phyloP scores from a whole-genome alignment of 2,329 filamentous ascomycete genomes.

The Monilinia aucupariae region DNA sequence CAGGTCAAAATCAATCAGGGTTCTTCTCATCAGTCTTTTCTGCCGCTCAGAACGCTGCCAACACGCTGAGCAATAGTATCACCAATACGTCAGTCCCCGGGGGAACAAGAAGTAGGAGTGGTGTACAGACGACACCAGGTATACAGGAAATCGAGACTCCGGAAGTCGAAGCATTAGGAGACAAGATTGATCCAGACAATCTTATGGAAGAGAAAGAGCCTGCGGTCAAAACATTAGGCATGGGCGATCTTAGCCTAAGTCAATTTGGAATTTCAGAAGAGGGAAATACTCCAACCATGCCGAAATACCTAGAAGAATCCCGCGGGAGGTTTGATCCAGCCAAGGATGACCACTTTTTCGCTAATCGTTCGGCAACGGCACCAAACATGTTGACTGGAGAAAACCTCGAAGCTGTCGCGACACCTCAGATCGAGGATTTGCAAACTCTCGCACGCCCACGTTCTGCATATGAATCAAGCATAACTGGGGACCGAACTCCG shows the following conservation, averaged over 20 bases:
- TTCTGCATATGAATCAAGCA: conserved; percentile 47
- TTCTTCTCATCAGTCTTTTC: conserved; percentile 95
- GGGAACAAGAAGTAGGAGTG: conserved; percentile 41
- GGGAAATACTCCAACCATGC: conserved; percentile 50
- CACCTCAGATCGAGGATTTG: conserved; percentile 27
- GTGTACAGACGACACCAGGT: conserved; percentile 29
- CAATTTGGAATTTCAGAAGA: conserved; percentile 73
- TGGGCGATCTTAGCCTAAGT: conserved; percentile 81
- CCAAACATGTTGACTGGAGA: conserved; percentile 19
- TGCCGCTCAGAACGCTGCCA: conserved; percentile 87
- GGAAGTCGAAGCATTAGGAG: conserved; percentile 34
- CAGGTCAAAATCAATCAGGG: conserved; percentile 49
- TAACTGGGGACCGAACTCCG: conserved; percentile 57
- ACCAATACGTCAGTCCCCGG: conserved; percentile 57
- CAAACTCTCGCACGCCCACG: conserved; percentile 37
- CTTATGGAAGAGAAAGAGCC: conserved; percentile 55
- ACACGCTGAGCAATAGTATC: conserved; percentile 66
- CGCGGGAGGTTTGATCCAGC: conserved; percentile 27
- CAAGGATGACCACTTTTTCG: conserved; percentile 26
- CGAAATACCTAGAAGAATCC: conserved; percentile 46
- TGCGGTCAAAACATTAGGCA: conserved; percentile 82
- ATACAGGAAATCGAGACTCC: conserved; percentile 32
- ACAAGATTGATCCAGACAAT: conserved; percentile 33
- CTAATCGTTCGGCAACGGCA: conserved; percentile 4
- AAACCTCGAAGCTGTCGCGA: conserved; percentile 23